These are phyloP conservation scores for Sodiomyces alkalinus DNA, from an alignment of 2,329 filamentous ascomycete genomes.

Conservation along the genomic window DNA sequence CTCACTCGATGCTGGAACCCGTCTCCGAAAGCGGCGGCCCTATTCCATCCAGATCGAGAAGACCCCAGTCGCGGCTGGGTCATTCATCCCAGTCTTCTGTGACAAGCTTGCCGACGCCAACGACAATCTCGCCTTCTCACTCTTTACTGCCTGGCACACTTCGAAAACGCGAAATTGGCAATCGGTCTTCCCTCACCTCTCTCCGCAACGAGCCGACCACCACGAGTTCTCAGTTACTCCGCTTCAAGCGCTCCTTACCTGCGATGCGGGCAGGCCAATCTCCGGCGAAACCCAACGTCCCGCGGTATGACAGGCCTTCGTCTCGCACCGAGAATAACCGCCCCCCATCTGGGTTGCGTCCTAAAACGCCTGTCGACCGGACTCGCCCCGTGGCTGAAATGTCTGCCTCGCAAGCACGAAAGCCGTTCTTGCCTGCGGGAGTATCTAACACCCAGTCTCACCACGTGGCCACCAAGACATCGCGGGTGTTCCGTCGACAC, in stretches of 20 bases:
- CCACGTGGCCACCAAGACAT: conserved; percentile 56
- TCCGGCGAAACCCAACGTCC: conserved; percentile 30
- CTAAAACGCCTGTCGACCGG: conserved; percentile 59
- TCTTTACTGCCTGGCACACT: conserved; percentile 43
- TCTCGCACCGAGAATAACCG: conserved; percentile 41
- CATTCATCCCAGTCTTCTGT: conserved; percentile 57
- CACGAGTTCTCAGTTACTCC: conserved; percentile 48
- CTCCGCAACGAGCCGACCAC: conserved; percentile 47
- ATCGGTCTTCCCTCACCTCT: conserved; percentile 36
- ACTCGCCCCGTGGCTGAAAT: conserved; percentile 33
- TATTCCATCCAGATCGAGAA: conserved; percentile 37
- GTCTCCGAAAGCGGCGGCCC: conserved; percentile 80
- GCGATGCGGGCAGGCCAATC: conserved; percentile 36
- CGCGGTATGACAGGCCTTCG: conserved; percentile 40
- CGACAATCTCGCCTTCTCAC: conserved; percentile 38
- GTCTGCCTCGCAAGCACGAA: conserved; percentile 35
- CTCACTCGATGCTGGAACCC: conserved; percentile 69
- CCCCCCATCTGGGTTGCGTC: conserved; percentile 37
- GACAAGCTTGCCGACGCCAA: conserved; percentile 45
- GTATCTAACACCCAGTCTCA: conserved; percentile 61
- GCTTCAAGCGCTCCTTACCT: conserved; percentile 50
- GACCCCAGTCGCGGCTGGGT: conserved; percentile 51
- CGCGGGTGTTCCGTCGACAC: conserved; percentile 60
- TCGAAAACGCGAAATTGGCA: conserved; percentile 41
- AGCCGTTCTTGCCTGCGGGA: conserved; percentile 71